Base-by-base conservation (phyloP, 208 protist species). In the Wallacemonas sp. region DNA sequence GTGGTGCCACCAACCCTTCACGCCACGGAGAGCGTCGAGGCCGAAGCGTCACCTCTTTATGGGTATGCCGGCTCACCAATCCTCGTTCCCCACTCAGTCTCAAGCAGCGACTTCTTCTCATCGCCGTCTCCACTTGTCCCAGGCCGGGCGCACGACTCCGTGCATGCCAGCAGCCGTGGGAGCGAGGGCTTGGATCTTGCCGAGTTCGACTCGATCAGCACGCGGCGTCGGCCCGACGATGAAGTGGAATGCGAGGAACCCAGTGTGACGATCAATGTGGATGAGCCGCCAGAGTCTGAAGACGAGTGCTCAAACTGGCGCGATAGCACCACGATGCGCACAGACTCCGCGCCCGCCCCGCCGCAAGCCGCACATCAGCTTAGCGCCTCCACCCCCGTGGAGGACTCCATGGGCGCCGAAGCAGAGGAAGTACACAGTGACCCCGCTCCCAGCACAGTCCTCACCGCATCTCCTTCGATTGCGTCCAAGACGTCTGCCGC, bases 201-300 rank as follows among this genome's bases (percentile, higher is more conserved):
- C 9, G 45, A 47, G 45, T 56, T 66, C 61, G 8, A 17, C 42
- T 66, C 61, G 5, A 54, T 66, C 42, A 62, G 38, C 26, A 22
- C 21, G 4, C 27, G 4, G 21, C n/a, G 56, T 39, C 33, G 56
- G n/a, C 2, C 14, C 4, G 42, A 27, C 24, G 58, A 64, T 28
- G 58, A 64, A 2, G 58, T 5, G 58, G 58, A 64, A 9, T 49
- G 44, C 24, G 47, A 55, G 9, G 51, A 38, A 22, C 51, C 51
- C 5, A 58, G 51, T 31, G 51, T 39, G 15, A 58, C 28, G 4
- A 58, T 58, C 51, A 21, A 58, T 31, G 24, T 58, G 14, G 51
- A 58, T 31, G 30, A 8, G 19, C 51, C 47, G 0, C 24, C 47
- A 19, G 44, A 49, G 17, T 49, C 44, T 49, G 17, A n/a, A n/a